phyloP scores from a whole-genome alignment of 768 basidiomycete genomes.

The Lentinus brumalis region DNA sequence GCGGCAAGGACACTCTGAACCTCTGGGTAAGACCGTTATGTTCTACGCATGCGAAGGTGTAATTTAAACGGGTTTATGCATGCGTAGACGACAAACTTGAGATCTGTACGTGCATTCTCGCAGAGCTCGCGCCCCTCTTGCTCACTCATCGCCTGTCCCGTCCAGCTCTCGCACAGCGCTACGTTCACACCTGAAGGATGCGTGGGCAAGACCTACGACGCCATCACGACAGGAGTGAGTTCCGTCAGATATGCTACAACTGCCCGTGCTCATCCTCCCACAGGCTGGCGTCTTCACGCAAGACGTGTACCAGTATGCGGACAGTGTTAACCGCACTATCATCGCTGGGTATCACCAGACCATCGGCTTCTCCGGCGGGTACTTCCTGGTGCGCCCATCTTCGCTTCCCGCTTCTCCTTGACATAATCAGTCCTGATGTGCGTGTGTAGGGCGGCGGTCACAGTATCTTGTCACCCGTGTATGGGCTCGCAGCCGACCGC shows the following conservation, averaged over 20 bases:
- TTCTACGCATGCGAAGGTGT: background rate
- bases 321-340: slow-evolving; percentile 37
- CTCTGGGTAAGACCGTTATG: slow-evolving; percentile 26
- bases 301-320: slow-evolving; percentile 38
- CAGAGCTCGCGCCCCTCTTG: background rate
- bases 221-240: slow-evolving; percentile 34
- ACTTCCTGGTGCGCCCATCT: slow-evolving; percentile 26
- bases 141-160: background rate
- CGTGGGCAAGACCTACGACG: slow-evolving; percentile 24
- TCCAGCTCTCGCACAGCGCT: slow-evolving; percentile 19
- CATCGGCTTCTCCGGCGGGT: slow-evolving; percentile 42
- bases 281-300: slow-evolving; percentile 36
- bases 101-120: slow-evolving; percentile 10
- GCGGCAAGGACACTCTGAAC: slow-evolving; percentile 26
- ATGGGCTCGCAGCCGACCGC: slow-evolving; percentile 35
- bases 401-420: background rate
- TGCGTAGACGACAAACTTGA: slow-evolving; percentile 19
- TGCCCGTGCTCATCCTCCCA: background rate
- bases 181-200: slow-evolving; percentile 24
- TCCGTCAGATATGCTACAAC: background rate
- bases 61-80: background rate
- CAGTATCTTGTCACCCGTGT: slow-evolving; percentile 30
- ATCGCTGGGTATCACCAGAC: slow-evolving; percentile 38
- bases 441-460: slow-evolving; percentile 32
- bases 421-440: background rate